These are phyloP conservation scores for Boletus eberwhitei DNA, from an alignment of 768 basidiomycete species.

Conservation along the genomic window DNA sequence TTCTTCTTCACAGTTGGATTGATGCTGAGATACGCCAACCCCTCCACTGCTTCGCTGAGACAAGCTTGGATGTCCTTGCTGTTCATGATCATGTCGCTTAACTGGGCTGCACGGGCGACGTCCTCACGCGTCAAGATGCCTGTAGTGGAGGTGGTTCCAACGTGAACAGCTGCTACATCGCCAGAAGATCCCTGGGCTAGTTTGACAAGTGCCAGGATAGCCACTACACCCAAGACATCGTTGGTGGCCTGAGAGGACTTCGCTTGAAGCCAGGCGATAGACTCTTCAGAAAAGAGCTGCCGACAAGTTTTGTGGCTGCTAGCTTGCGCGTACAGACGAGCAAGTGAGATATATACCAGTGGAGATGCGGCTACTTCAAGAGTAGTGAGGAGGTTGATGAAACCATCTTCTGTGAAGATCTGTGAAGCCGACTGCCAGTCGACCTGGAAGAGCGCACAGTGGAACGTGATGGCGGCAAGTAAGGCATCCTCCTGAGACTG, in stretches of 20 bases:
- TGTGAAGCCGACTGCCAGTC: conserved; percentile 63
- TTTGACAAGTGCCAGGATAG: conserved; percentile 77
- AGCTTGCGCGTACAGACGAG: conserved; percentile 74
- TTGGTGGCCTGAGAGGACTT: conserved; percentile 49
- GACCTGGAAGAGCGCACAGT: conserved; percentile 83
- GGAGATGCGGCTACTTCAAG: conserved; percentile 59
- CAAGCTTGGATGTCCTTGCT: conserved; percentile 38
- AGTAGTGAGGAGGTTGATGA: conserved; percentile 58
- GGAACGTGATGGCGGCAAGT: conserved; percentile 57
- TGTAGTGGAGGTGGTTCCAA: conserved; percentile 9
- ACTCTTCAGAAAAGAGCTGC: conserved; percentile 52
- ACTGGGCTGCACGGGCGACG: conserved; percentile 45
- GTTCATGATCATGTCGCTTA: conserved; percentile 55
- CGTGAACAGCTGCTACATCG: conserved; percentile 35
- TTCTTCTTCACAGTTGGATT: conserved; percentile 60
- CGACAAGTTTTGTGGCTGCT: conserved; percentile 73
- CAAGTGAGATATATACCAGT: conserved; percentile 54
- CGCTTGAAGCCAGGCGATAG: conserved; percentile 63
- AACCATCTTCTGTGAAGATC: conserved; percentile 62
- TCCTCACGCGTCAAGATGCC: conserved; percentile 30
- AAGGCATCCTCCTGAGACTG: conserved; percentile 53
- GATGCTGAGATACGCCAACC: conserved; percentile 76
- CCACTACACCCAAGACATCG: conserved; percentile 50
- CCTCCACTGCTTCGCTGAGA: conserved; percentile 71
- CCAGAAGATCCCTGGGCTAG: conserved; percentile 54